phyloP scores from a whole-genome alignment of 2,329 filamentous ascomycete genomes.

The Fusarium sp. region DNA sequence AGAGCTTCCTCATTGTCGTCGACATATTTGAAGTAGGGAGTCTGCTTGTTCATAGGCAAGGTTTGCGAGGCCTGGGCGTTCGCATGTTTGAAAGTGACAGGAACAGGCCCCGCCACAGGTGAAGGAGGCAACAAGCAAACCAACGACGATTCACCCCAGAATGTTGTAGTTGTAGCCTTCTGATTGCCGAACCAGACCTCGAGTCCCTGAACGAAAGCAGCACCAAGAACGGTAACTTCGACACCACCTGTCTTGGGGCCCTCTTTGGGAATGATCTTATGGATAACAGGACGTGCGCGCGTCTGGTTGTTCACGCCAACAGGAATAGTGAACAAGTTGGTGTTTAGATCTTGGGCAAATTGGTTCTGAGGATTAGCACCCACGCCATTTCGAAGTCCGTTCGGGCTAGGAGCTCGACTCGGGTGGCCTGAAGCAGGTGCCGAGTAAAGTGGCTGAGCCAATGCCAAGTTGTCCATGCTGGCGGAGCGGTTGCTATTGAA shows the following conservation, averaged over 20 bases:
- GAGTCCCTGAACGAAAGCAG: constrained; percentile 78
- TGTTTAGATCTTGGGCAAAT: constrained; percentile 60
- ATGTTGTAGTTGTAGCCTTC: constrained; percentile 77
- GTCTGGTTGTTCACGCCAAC: constrained; percentile 59
- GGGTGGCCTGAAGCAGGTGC: constrained; percentile 77
- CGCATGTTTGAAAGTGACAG: constrained; percentile 74
- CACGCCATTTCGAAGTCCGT: constrained; percentile 60
- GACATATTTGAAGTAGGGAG: constrained; percentile 75
- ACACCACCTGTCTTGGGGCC: constrained; percentile 86
- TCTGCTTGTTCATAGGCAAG: constrained; percentile 54
- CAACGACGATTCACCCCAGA: constrained; percentile 82
- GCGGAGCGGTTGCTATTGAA: constrained; percentile 67
- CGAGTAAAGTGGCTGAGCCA: constrained; percentile 72
- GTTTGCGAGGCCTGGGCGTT: constrained; percentile 53
- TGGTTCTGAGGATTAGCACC: constrained; percentile 56
- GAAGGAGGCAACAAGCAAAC: constrained; percentile 82
- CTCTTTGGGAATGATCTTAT: constrained; percentile 85
- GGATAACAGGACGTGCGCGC: constrained; percentile 69
- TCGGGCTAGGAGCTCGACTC: constrained; percentile 83
- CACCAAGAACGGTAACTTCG: constrained; percentile 86
- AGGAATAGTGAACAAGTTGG: constrained; percentile 62
- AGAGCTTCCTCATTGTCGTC: constrained; percentile 77
- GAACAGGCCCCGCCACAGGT: constrained; percentile 72
- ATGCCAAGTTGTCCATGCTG: constrained; percentile 72
- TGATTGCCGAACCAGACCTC: constrained; percentile 85